Percentiles rank a stretch among this genome's conserved stretches.
Evolutionary conservation across 176 grass and related monocot genomes (phyloP).

Genomic region (Areca catechu): DNA sequence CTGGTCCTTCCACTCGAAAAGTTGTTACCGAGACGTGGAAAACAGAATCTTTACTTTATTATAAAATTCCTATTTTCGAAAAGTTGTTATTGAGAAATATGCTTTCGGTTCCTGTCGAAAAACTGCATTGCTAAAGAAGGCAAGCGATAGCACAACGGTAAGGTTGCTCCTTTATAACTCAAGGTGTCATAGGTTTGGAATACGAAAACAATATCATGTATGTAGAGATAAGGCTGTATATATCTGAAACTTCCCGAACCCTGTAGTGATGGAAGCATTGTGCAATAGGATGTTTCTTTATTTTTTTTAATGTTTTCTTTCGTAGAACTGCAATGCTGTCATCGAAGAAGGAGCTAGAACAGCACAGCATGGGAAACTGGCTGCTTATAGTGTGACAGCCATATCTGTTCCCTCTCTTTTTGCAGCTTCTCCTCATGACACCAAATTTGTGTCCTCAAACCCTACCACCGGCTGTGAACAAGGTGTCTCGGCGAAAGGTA

Average conservation of each 20-base stretch:
- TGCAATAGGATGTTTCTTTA: too few species aligned
- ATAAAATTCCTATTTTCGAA: too few species aligned
- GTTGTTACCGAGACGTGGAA: slow-evolving; percentile 1
- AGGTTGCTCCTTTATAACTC: too few species aligned
- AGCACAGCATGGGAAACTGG: slow-evolving; percentile 61
- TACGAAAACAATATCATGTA: too few species aligned
- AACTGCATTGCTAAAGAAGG: neutral
- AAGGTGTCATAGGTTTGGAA: too few species aligned
- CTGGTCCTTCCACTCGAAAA: slow-evolving; percentile 47
- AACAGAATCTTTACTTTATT: neutral
- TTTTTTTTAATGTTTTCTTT: too few species aligned
- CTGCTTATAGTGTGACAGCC: slow-evolving; percentile 33
- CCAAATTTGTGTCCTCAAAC: slow-evolving; percentile 61
- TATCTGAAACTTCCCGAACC: too few species aligned
- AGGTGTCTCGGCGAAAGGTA: slow-evolving; percentile 47
- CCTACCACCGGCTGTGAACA: slow-evolving; percentile 48
- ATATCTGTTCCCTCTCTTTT: slow-evolving; percentile 27
- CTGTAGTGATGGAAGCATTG: too few species aligned
- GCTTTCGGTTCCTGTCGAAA: slow-evolving; percentile 32
- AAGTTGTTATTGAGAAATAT: too few species aligned
- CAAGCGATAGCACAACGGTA: too few species aligned
- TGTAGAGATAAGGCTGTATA: too few species aligned
- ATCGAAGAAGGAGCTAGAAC: slow-evolving; percentile 28
- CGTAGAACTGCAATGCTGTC: slow-evolving; percentile 30
- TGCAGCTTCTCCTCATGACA: slow-evolving; percentile 37